These are phyloP conservation scores for Hyphodiscus sp. DNA, from an alignment of 2,329 filamentous ascomycete genomes.

Conservation along the genomic window DNA sequence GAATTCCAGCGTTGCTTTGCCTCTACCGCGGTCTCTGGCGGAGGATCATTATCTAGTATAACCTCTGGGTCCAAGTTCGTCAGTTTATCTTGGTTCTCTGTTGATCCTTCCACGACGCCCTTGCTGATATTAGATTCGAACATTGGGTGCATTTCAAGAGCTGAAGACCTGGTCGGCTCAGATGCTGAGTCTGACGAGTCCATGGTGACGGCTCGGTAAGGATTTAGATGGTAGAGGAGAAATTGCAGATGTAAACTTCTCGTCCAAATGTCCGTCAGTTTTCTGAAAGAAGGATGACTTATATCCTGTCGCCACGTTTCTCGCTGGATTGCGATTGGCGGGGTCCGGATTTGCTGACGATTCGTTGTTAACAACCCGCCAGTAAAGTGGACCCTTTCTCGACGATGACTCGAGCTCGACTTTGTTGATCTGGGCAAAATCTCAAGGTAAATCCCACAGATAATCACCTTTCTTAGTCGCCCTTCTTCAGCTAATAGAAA, in stretches of 20 bases:
- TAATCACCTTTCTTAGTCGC: no score
- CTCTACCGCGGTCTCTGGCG: constrained; percentile 6
- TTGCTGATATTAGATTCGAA: background rate
- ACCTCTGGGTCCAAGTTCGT: background rate
- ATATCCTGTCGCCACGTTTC: background rate
- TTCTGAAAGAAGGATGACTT: background rate
- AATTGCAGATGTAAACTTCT: background rate
- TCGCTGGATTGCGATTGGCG: background rate
- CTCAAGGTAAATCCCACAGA: no score
- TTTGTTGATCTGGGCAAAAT: no score
- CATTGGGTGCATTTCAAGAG: background rate
- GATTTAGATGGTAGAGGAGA: background rate
- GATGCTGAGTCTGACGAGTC: background rate
- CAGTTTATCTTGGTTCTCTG: background rate
- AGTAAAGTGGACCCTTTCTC: no score
- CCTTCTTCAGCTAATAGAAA: no score
- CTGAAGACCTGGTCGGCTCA: background rate
- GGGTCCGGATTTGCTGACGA: no score
- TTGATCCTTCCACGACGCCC: background rate
- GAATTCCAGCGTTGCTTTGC: constrained; percentile 55
- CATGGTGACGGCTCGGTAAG: background rate
- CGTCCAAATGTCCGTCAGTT: background rate
- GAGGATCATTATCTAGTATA: background rate
- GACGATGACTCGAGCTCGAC: no score
- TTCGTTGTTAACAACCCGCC: no score